Evolutionary conservation across 2,329 filamentous ascomycete genomes (phyloP), one percentile per base, ranked within the genome.

Genomic region (Fusarium hainanense): DNA sequence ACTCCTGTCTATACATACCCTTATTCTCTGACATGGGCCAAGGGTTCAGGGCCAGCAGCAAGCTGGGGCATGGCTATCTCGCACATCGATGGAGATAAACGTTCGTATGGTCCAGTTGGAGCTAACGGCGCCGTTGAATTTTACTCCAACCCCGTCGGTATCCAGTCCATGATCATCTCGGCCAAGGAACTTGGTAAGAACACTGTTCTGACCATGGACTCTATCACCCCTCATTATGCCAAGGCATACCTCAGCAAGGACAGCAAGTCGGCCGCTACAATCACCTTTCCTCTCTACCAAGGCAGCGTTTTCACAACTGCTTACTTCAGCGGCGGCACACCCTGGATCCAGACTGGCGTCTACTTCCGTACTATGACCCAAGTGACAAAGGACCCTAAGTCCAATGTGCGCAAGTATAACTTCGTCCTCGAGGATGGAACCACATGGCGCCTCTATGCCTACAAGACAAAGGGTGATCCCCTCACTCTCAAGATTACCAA

Each of bases 251-350:
- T 98, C 32, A 85, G 82, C 52, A 84, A 85, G 4, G 81, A 84
- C 23, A 76, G 79, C n/a, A 82, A 82, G 4, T 84, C 85, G 10
- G 78, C 83, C 2, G 87, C 91, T 1, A 83, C 86, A 2, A 85
- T 98, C 21, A 90, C 88, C 0, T 93, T 97, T 69, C 94, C 94
- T 0, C 77, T 98, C 10, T 89, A 97, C 0, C 95, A 98, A 76
- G 96, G 96, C 13, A 96, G 97, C 89, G 91, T 89, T 0, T 97
- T 94, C 73, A 84, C 97, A 20, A 98, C 94, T 7, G 94, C 85
- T 1, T 79, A 92, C 20, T 98, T 94, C 79, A 85, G 84, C 56
- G 88, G 89, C 30, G 85, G 89, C 0, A 90, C 88, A 10, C 95
- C 95, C 1, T 76, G 90, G 6, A 85, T 98, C 44, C 89, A 94